Base-by-base conservation (phyloP, 352 stramenopile genomes). In the Phytopythium aichiense region DNA sequence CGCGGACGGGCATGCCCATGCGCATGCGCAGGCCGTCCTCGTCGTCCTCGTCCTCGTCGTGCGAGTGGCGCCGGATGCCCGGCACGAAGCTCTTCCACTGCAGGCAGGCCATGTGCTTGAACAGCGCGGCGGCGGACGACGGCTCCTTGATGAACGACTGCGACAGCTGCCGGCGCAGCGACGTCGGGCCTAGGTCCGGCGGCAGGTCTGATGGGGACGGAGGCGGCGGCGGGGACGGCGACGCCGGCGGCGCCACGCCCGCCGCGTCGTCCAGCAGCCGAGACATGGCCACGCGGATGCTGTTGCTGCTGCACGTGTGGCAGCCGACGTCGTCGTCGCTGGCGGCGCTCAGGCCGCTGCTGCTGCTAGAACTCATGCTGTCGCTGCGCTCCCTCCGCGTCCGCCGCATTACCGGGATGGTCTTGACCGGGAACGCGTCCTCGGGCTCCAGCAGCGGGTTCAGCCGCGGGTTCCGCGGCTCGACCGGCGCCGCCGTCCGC, bases 371-470 rank as follows among this genome's bases (percentile, higher is more conserved):
- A 42, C 37, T 38, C 25, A 7, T 37, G 37, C 23, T 51, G 54
- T 25, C 12, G 9, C 16, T 15, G 13, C 37, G 37, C 20, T 25
- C 18, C 11, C 55, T 6, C 0, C 40, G 23, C 22, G 20, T 20
- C 53, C 53, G 23, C 12, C 53, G 35, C 35, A n/a, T 31, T 0
- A 25, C 35, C 35, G 53, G 53, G 53, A 58, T 20, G 53, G 33
- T 16, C 53, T 18, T 22, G 52, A 18, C 33, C 0, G 8, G 7
- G 4, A 7, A 40, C 52, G 9, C 69, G 55, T 89, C 79, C 56
- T 83, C 84, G 43, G 84, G 65, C 31, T 88, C 79, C 22, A 66
- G 61, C 46, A 80, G 45, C 33, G 63, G 72, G 33, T 63, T 63
- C 30, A 66, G 61, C 57, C 74, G 72, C 43, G 56, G 60, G 25